Base-by-base conservation (phyloP, 2,329 filamentous ascomycete species). In the Beauveria pseudobassiana region DNA sequence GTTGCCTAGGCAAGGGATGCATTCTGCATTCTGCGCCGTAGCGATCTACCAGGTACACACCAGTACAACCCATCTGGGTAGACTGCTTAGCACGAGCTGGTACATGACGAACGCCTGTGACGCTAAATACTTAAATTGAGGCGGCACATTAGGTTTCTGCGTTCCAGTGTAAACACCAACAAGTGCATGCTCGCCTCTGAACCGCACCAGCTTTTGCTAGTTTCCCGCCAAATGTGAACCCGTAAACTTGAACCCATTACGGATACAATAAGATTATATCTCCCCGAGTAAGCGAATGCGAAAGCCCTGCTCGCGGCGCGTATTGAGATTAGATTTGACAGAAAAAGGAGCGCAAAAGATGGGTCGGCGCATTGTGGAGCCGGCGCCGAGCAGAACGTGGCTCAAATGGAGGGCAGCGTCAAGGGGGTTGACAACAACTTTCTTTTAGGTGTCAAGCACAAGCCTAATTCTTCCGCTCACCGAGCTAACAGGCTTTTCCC, bases 341-440 rank as follows among this genome's bases (percentile, higher is more conserved):
- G 16, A 30, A 50, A 54, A 54, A 45, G 59, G 50, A 54, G 59
- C 20, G 59, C 43, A 28, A 50, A 61, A 50, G 43, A 49, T 49
- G 43, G 59, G 42, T 50, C 59, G 51, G 59, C 51, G 59, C 59
- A 61, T 55, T 61, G 59, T 61, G 59, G 59, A 61, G 28, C 59
- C 59, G 59, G 43, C 30, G 59, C 59, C 59, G 59, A 61, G 51
- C 22, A 50, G 51, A 61, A 61, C 59, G 59, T 61, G 59, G 59
- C 59, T 50, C 59, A 34, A 49, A 53, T 20, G 34, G 51, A 61
- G 59, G 50, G 59, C 59, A 53, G 51, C 40, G 14, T 20, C 59
- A 22, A 61, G 51, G 59, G 57, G 59, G 48, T 54, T 34, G 59
- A 51, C 16, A 55, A 38, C 34, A n/a, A 42, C 30, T 61, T 61